Conservation (phyloP, 164 flowering plant genomes). For the Magnolia changhungtana region DNA sequence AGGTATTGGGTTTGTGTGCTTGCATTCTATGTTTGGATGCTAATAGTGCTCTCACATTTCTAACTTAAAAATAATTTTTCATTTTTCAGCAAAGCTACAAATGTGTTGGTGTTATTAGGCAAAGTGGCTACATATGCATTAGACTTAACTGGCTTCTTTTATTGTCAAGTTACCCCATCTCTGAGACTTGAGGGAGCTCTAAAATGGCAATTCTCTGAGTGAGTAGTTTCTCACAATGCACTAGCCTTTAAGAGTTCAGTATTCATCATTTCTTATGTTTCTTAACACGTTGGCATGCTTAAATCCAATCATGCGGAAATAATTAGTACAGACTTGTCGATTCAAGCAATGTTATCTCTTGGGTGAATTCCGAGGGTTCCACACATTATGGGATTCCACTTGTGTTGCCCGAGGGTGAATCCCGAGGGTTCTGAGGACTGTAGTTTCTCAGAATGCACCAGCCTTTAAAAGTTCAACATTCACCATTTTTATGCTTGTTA, state of each 20-base stretch:
- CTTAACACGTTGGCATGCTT: neutral
- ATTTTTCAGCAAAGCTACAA: conserved; percentile 57
- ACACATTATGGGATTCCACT: too few species aligned
- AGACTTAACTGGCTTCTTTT: conserved; percentile 70
- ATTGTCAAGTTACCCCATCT: conserved; percentile 49
- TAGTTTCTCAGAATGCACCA: neutral
- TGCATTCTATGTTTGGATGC: neutral
- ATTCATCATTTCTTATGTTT: neutral
- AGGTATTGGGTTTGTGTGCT: conserved; percentile 39
- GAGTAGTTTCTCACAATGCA: conserved; percentile 27
- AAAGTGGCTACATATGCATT: conserved; percentile 66
- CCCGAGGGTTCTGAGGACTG: too few species aligned
- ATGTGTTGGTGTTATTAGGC: conserved; percentile 58
- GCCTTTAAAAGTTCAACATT: neutral
- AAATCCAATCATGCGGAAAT: too few species aligned
- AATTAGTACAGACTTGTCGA: too few species aligned
- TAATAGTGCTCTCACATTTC: neutral
- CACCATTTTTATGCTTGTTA: neutral
- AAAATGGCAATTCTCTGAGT: conserved; percentile 36
- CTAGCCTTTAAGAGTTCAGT: neutral
- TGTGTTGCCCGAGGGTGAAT: too few species aligned
- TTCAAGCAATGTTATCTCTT: too few species aligned
- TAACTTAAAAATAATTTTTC: conserved; percentile 3
- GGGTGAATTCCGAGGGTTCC: too few species aligned
- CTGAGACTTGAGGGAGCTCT: conserved; percentile 29